phyloP scores from a whole-genome alignment of 305 asterid genomes.

The Withania somnifera region DNA sequence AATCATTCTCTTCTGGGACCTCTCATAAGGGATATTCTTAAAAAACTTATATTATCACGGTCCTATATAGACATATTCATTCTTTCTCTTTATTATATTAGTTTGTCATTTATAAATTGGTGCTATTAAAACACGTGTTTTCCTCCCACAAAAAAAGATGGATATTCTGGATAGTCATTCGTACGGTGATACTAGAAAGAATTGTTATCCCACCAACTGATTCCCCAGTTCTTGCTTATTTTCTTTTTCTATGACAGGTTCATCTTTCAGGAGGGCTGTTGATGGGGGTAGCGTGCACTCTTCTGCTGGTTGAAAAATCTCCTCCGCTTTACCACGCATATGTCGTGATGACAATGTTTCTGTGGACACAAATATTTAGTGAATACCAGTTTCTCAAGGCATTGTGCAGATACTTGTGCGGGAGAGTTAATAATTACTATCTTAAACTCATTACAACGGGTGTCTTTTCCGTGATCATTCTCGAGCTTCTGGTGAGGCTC shows the following conservation, averaged over 20 bases:
- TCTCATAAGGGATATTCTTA: background rate
- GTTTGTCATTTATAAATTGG: background rate
- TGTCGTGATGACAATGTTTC: constrained; percentile 71
- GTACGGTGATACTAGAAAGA: background rate
- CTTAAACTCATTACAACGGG: constrained; percentile 35
- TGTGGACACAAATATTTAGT: constrained; percentile 75
- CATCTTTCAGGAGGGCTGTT: constrained; percentile 49
- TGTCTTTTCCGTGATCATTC: constrained; percentile 51
- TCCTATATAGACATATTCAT: background rate
- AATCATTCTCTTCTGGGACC: background rate
- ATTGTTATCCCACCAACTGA: background rate
- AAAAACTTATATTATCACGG: background rate
- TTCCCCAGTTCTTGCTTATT: background rate
- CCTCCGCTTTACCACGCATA: constrained; percentile 94
- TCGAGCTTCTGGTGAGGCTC: constrained; percentile 75
- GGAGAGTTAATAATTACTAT: constrained; percentile 34
- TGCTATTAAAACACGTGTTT: background rate
- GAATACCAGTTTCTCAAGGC: constrained; percentile 62
- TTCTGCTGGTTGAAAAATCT: constrained; percentile 66
- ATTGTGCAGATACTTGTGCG: constrained; percentile 43
- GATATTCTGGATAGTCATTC: background rate
- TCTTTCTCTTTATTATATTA: background rate
- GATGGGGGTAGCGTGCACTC: constrained; percentile 41
- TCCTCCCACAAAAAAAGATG: background rate
- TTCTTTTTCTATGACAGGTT: constrained; percentile 33